A percentile compares a stretch with the other conserved stretches of the same genome.
phyloP scores from a whole-genome alignment of 2,329 filamentous ascomycete species.

The Ceratocystis huliohia region DNA sequence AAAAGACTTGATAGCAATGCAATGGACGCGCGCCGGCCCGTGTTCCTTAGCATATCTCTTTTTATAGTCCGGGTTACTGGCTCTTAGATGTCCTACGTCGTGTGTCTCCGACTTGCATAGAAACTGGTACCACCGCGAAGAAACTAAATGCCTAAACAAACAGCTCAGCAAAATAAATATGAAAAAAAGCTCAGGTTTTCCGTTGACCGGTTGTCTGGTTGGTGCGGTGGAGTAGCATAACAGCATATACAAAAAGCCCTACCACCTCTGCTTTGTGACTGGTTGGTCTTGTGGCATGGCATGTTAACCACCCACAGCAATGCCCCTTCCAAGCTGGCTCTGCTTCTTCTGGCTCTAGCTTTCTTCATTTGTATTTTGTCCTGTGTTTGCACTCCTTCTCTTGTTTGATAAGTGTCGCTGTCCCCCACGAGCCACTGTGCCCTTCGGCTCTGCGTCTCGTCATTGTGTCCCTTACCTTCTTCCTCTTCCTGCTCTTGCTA shows the following conservation, averaged over 20 bases:
- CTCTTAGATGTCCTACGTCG: not conserved
- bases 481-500: not conserved
- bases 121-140: no score
- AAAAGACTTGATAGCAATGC: not conserved
- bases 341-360: not conserved
- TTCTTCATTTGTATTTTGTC: not conserved
- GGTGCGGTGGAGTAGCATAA: not conserved
- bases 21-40: not conserved
- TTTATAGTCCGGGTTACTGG: not conserved
- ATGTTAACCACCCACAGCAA: slow-evolving; percentile 1
- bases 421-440: not conserved
- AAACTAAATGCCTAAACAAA: not conserved
- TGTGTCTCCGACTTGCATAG: not conserved
- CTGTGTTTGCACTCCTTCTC: not conserved
- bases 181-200: no score
- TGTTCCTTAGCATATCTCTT: not conserved
- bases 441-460: not conserved
- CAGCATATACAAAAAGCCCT: not conserved
- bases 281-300: not conserved
- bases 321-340: not conserved
- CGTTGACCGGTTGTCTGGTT: not conserved
- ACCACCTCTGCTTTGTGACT: not conserved
- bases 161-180: not conserved
- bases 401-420: not conserved
- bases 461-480: no score